Percentiles rank a stretch among this genome's conserved stretches.
Evolutionary conservation across 2,329 filamentous ascomycete genomes (phyloP).

Genomic region (Daldinia eschscholtzii): DNA sequence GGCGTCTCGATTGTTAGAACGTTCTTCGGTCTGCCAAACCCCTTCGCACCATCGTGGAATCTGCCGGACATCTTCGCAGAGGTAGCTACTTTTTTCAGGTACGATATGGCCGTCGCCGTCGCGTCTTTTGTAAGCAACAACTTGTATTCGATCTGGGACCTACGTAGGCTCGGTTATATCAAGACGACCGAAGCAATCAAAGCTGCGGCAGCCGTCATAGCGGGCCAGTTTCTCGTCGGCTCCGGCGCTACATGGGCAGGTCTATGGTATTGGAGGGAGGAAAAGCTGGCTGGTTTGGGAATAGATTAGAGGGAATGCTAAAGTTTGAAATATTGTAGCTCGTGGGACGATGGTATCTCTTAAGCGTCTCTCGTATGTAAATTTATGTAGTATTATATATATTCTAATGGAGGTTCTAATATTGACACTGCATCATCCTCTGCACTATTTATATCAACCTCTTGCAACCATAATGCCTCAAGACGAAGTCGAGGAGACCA

Average conservation of each 20-base stretch:
- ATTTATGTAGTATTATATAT: too few relatives aligned
- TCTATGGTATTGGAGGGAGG: slow-evolving; percentile 2
- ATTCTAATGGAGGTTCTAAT: too few relatives aligned
- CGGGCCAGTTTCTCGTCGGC: not conserved
- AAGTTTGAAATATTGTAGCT: not conserved
- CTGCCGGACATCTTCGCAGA: not conserved
- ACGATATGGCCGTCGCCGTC: not conserved
- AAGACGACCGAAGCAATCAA: not conserved
- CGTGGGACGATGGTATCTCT: too few relatives aligned
- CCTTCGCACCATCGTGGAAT: not conserved
- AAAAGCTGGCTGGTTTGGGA: not conserved
- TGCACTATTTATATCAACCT: too few relatives aligned
- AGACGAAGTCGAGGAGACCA: too few relatives aligned
- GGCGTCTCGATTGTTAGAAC: not conserved
- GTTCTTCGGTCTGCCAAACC: not conserved
- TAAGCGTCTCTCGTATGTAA: too few relatives aligned
- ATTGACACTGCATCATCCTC: too few relatives aligned
- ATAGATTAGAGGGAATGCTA: not conserved
- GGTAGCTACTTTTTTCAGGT: not conserved
- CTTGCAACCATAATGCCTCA: too few relatives aligned
- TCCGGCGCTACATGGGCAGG: slow-evolving; percentile 1
- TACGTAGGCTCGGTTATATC: not conserved
- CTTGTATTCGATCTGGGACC: not conserved
- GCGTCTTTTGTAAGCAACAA: not conserved
- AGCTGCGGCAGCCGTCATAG: not conserved